Conservation (phyloP, 345 rosid genomes). For the Draba incana region DNA sequence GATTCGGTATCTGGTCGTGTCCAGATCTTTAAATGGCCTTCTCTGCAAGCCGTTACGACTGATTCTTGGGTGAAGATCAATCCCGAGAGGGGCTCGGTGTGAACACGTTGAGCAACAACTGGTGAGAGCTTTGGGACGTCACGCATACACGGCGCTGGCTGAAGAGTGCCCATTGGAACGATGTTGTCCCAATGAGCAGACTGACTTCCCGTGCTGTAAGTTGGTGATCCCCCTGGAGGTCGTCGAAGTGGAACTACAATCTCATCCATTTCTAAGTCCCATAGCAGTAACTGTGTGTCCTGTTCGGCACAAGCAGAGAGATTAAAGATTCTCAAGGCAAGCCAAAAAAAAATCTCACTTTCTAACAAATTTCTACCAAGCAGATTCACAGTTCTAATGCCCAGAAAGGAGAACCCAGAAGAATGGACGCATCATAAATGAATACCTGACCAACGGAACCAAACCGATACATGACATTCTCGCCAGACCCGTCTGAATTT, state of each 20-base stretch:
- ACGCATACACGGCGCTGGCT: constrained; percentile 89
- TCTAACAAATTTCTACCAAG: neutral
- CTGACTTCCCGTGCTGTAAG: constrained; percentile 95
- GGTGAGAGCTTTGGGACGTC: constrained; percentile 96
- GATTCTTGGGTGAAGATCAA: constrained; percentile 88
- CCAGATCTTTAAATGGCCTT: constrained; percentile 97
- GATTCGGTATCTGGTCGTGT: constrained; percentile 78
- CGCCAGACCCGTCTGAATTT: constrained; percentile 80
- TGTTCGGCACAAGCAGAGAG: constrained; percentile 37
- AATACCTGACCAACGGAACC: constrained; percentile 99
- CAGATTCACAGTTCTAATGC: neutral
- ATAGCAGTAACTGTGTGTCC: constrained; percentile 94
- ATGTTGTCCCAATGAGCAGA: constrained; percentile 96
- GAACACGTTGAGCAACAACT: constrained; percentile 82
- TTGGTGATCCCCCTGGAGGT: constrained; percentile 93
- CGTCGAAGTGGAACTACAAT: constrained; percentile 95
- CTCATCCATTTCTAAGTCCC: constrained; percentile 99
- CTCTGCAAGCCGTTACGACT: constrained; percentile 82
- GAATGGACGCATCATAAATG: neutral
- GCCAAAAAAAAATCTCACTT: constrained; percentile 8
- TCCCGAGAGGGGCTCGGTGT: constrained; percentile 94
- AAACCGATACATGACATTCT: constrained; percentile 88
- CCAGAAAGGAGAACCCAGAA: neutral
- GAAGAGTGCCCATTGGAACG: constrained; percentile 76
- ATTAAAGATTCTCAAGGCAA: neutral